These are phyloP conservation scores for Wickerhamiella siamensis DNA, from an alignment of 805 yeast genomes.

Conservation along the genomic window DNA sequence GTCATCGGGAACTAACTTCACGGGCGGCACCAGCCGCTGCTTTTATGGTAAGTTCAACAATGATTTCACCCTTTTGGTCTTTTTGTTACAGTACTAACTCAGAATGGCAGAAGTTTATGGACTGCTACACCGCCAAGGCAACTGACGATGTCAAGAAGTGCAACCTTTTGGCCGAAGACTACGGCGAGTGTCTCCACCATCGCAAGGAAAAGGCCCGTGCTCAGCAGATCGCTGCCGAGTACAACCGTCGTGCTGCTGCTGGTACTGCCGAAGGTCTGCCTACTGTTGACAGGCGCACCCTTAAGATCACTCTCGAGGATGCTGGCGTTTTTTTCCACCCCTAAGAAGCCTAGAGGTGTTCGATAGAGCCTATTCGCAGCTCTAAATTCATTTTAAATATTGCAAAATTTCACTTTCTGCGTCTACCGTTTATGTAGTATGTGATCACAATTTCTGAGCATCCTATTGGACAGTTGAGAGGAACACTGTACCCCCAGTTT, in stretches of 20 bases:
- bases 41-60: constrained; percentile 26
- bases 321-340: constrained; percentile 15
- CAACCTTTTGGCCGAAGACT: constrained; percentile 32
- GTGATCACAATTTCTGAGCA: background rate
- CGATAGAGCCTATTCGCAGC: too few relatives aligned
- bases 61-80: background rate
- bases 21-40: constrained; percentile 35
- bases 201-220: constrained; percentile 28
- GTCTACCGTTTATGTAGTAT: background rate
- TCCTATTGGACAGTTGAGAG: background rate
- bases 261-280: constrained; percentile 17
- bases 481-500: too few relatives aligned
- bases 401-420: background rate
- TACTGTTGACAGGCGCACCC: constrained; percentile 12
- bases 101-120: constrained; percentile 34
- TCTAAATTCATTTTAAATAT: too few relatives aligned
- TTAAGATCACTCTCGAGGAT: constrained; percentile 17
- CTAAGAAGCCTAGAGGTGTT: too few relatives aligned
- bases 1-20: constrained; percentile 17
- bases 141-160: constrained; percentile 26
- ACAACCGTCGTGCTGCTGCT: constrained; percentile 14
- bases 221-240: constrained; percentile 19
- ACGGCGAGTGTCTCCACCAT: constrained; percentile 37
- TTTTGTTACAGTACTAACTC: constrained; percentile 2
- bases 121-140: constrained; percentile 32